Evolutionary conservation across 2,329 filamentous ascomycete genomes (phyloP), one percentile per base, ranked within the genome.

Genomic region (Phyllosticta citrichinensis): DNA sequence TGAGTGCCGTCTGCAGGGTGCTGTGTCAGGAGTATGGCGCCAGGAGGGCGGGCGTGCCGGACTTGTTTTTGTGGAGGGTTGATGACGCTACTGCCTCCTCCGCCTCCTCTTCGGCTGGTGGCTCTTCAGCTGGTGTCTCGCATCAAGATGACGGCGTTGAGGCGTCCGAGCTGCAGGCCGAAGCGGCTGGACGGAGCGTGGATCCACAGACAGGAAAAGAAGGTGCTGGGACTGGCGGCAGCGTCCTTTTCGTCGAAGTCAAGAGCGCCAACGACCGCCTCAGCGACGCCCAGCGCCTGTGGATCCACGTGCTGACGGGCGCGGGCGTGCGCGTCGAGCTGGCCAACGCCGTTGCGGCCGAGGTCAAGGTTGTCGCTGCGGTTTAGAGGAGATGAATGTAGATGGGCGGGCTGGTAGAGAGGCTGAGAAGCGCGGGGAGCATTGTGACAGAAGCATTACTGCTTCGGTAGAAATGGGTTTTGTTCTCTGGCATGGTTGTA

Each of bases 1-100:
- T 99, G 63, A 89, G 89, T 5, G 86, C 86, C 0, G 81, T 97
- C 30, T 97, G 94, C 76, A 94, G 93, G 74, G 91, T 97, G 51
- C 86, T 97, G 81, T 92, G 91, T 51, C 92, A 99, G 75, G 94
- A 99, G 73, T 99, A 99, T 74, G 84, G 85, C 65, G 87, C 90
- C 67, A 79, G 94, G 56, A 90, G 89, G 3, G 88, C 91, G 17
- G 94, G 94, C 0, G 87, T 99, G 63, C 94, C 94, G 3, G 94
- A 99, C 78, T 76, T 99, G 64, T 88, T 99, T 65, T 80, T 99
- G 2, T 99, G 94, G 94, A 83, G 85, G 67, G 27, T 30, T 30
- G 27, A 30, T 30, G 27, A 30, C 9, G 27, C 6, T 10, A 5
- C 27, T 30, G 27, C 27, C 22, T 22, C 22, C 22, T 30, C 27